A percentile compares a stretch with the other conserved stretches of the same genome.
phyloP scores from a whole-genome alignment of 768 basidiomycete species.

The Boletus reticuloceps region DNA sequence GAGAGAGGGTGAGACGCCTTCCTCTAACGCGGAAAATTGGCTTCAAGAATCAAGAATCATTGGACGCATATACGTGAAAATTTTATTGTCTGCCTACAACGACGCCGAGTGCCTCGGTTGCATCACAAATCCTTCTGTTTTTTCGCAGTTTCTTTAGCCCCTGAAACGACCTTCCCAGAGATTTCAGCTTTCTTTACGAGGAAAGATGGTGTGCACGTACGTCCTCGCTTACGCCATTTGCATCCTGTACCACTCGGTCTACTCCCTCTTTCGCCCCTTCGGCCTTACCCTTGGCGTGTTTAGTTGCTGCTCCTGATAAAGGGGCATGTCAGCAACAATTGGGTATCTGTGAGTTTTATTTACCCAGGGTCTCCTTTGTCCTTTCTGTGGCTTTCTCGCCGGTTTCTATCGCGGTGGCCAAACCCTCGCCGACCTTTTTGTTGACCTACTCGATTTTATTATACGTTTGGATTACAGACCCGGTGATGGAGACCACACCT shows the following conservation, averaged over 20 bases:
- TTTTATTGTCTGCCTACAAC: too few species aligned
- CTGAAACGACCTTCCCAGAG: slow-evolving; percentile 5
- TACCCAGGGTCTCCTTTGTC: slow-evolving; percentile 38
- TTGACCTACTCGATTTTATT: slow-evolving; percentile 32
- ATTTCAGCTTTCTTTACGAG: neutral
- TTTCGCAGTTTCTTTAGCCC: slow-evolving; percentile 17
- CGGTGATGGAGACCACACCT: slow-evolving; percentile 22
- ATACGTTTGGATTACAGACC: neutral
- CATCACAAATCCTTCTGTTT: slow-evolving; percentile 13
- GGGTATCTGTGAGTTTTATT: neutral
- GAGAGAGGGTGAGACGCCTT: too few species aligned
- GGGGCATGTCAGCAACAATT: neutral
- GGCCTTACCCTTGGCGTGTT: neutral
- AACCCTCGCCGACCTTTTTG: slow-evolving; percentile 36
- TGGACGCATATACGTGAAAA: too few species aligned
- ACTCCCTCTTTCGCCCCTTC: too few species aligned
- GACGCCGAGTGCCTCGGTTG: too few species aligned
- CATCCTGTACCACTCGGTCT: too few species aligned
- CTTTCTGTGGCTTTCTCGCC: slow-evolving; percentile 39
- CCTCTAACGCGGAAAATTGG: too few species aligned
- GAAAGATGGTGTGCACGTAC: neutral
- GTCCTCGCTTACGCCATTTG: slow-evolving; percentile 2
- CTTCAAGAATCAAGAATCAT: too few species aligned
- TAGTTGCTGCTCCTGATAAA: neutral
- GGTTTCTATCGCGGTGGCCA: slow-evolving; percentile 42